Evolutionary conservation across 140 eudicot species (phyloP), one percentile per base, ranked within the genome.

Genomic region (Oenanthe javanica): DNA sequence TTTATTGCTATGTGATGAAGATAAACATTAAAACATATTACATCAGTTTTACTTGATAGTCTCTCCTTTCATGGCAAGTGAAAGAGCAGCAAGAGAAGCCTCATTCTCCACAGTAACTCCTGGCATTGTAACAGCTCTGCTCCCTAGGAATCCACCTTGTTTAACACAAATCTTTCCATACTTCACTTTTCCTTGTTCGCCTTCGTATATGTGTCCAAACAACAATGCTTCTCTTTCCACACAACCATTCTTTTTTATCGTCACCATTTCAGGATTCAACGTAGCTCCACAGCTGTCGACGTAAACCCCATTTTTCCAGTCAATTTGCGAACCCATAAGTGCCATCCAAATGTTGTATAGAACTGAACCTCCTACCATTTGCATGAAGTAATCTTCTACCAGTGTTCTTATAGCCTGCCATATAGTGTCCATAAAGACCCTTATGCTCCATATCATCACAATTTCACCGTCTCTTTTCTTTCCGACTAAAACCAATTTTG

Each of bases 321-420:
- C 87, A 51, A 91, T 54, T 8, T 91, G 67, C n/a, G 96, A 88
- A 13, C 96, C 96, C 93, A 88, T 88, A 55, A 89, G 76, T 31
- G 83, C 84, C 91, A 88, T 88, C 93, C 93, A 91, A 16, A 91
- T 18, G 55, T 81, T 86, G 10, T 81, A 87, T 61, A 91, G 7
- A 75, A 84, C 71, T 9, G 96, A 88, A 50, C 93, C 91, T 50
- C 93, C 45, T 9, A 80, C 76, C 87, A 85, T 85, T 25, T 87
- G 91, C 87, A 88, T 83, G 42, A 88, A 88, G 83, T 91, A 91
- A 12, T 91, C 96, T 7, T 90, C 96, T 0, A 79, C 88, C 18
- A 91, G 40, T 55, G 96, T 91, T 80, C 86, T 87, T 11, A 88
- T 84, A 1, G 91, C 96, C 55, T 91, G 96, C 96, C 96, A 91